Conservation (phyloP, 2,329 filamentous ascomycete genomes). For the Claviceps citrina region DNA sequence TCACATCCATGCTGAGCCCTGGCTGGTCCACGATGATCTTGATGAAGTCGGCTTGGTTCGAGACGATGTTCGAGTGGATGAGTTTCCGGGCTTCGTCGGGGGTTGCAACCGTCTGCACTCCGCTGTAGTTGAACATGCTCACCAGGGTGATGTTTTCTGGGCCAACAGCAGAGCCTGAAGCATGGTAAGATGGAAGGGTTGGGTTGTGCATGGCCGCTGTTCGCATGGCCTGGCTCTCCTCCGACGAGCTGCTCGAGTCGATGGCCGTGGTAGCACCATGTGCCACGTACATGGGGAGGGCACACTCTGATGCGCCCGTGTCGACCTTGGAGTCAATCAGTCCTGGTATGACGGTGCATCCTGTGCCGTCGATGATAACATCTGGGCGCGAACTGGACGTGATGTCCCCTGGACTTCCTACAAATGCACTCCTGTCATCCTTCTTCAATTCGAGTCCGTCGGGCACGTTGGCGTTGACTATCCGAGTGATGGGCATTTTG, state of each 20-base stretch:
- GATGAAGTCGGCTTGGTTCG: conserved; percentile 13
- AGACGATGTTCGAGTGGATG: not conserved
- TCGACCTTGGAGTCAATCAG: conserved; percentile 9
- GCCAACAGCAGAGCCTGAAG: conserved; percentile 5
- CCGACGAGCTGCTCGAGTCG: conserved; percentile 6
- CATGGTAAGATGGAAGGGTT: conserved; percentile 6
- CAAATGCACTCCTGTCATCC: not conserved
- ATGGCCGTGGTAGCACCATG: conserved; percentile 8
- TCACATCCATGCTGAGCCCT: conserved; percentile 11
- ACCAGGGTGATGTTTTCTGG: not conserved
- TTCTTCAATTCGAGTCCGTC: not conserved
- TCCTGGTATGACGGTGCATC: conserved; percentile 7
- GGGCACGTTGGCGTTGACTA: conserved; percentile 2
- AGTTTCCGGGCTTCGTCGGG: conserved; percentile 4
- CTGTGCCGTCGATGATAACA: conserved; percentile 20
- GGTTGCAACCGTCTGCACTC: not conserved
- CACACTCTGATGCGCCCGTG: not conserved
- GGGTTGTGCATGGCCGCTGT: not conserved
- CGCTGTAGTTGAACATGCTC: conserved; percentile 1
- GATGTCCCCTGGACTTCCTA: conserved; percentile 6
- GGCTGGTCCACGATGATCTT: conserved; percentile 12
- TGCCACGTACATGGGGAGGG: conserved; percentile 1
- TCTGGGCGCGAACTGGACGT: not conserved
- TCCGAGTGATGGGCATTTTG: not conserved
- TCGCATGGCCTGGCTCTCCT: conserved; percentile 6